Conservation (phyloP, 495 filamentous ascomycete genomes). For the Stereocaulon alpinum region DNA sequence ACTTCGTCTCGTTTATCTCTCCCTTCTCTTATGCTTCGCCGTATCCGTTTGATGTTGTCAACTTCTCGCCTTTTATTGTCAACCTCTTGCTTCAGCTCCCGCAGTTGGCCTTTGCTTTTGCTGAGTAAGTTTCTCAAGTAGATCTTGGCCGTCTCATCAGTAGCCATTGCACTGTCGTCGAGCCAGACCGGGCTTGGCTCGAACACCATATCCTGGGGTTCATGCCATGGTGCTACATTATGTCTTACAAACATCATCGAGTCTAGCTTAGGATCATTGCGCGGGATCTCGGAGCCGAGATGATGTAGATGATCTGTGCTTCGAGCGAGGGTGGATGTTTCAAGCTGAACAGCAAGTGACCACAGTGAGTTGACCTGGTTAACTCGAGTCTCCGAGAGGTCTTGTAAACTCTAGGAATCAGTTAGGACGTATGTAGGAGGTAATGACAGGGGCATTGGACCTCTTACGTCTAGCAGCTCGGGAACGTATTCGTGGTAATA, state of each 20-base stretch:
- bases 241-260: slow-evolving; percentile 96
- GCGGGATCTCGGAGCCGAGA: slow-evolving; percentile 68
- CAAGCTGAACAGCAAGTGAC: slow-evolving; percentile 68
- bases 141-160: slow-evolving; percentile 74
- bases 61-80: slow-evolving; percentile 80
- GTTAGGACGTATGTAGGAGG: slow-evolving; percentile 9
- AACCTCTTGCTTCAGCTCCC: slow-evolving; percentile 65
- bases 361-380: slow-evolving; percentile 75
- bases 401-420: slow-evolving; percentile 56
- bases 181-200: slow-evolving; percentile 97
- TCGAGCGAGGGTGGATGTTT: slow-evolving; percentile 57
- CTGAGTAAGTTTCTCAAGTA: slow-evolving; percentile 84
- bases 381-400: slow-evolving; percentile 81
- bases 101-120: slow-evolving; percentile 76
- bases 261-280: slow-evolving; percentile 81
- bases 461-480: slow-evolving; percentile 75
- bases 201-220: slow-evolving; percentile 74
- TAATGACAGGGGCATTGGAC: slow-evolving; percentile 5
- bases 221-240: slow-evolving; percentile 69
- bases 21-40: slow-evolving; percentile 66
- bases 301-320: slow-evolving; percentile 60
- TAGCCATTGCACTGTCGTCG: slow-evolving; percentile 74
- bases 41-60: slow-evolving; percentile 56
- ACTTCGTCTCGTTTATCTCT: slow-evolving; percentile 79
- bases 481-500: slow-evolving; percentile 97